These are phyloP conservation scores for Naganishia kalamii DNA, from an alignment of 768 basidiomycete species.

Conservation along the genomic window DNA sequence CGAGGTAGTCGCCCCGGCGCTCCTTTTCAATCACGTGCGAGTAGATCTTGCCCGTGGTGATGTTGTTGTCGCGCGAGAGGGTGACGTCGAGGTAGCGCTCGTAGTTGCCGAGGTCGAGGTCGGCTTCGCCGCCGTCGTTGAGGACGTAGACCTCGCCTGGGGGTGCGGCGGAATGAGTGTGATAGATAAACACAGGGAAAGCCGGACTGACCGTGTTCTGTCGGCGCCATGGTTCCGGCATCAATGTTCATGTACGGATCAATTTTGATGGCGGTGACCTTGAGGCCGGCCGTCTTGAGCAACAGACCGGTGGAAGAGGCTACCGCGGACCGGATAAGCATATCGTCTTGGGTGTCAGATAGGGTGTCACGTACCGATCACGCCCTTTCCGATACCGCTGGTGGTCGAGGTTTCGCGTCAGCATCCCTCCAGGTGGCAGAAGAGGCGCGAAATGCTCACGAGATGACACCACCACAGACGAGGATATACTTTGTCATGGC, in stretches of 20 bases:
- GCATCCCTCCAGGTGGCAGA: neutral
- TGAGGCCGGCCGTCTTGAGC: constrained; percentile 87
- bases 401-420: neutral
- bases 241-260: constrained; percentile 99
- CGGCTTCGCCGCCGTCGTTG: constrained; percentile 97
- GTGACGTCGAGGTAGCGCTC: constrained; percentile 96
- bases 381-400: constrained; percentile 95
- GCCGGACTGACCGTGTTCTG: constrained; percentile 64
- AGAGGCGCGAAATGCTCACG: constrained; percentile 30
- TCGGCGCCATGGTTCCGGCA: constrained; percentile 97
- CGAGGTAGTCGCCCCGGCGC: constrained; percentile 64
- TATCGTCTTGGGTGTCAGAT: neutral
- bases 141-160: constrained; percentile 81
- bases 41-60: constrained; percentile 98
- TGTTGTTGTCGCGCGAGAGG: constrained; percentile 88
- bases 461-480: constrained; percentile 94
- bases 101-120: constrained; percentile 95
- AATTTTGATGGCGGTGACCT: constrained; percentile 98
- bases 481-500: constrained; percentile 91
- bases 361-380: constrained; percentile 65
- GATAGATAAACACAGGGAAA: constrained; percentile 50
- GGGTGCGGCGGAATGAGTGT: neutral
- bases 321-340: constrained; percentile 48
- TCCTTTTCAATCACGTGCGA: constrained; percentile 93
- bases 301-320: constrained; percentile 94